A percentile compares a stretch with the other conserved stretches of the same genome.
Evolutionary conservation across 2,329 filamentous ascomycete species (phyloP).

Genomic region (Periglandula ipomoeae): DNA sequence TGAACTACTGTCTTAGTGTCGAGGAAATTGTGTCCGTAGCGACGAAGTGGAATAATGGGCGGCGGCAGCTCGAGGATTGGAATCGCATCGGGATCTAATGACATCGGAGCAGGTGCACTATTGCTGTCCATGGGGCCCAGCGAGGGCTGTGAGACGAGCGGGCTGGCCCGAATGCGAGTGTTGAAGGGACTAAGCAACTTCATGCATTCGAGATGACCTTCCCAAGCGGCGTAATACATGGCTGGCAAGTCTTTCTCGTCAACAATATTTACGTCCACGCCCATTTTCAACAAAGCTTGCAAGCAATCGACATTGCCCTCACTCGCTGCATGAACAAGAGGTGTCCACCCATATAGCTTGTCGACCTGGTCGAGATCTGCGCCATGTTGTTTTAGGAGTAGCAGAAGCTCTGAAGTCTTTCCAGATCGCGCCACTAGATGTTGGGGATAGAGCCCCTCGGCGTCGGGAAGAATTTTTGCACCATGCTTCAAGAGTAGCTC

Average conservation of each 20-base stretch:
- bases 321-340: conserved; percentile 89
- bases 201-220: conserved; percentile 93
- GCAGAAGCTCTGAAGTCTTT: conserved; percentile 67
- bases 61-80: conserved; percentile 86
- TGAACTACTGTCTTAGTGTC: conserved; percentile 96
- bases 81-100: conserved; percentile 76
- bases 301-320: conserved; percentile 90
- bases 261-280: conserved; percentile 66
- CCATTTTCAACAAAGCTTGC: conserved; percentile 68
- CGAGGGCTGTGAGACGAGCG: conserved; percentile 32
- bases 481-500: conserved; percentile 73
- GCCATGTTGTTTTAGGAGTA: conserved; percentile 74
- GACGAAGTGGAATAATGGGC: conserved; percentile 86
- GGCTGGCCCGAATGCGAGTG: conserved; percentile 32
- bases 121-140: conserved; percentile 38
- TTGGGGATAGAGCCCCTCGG: conserved; percentile 93
- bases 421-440: conserved; percentile 89
- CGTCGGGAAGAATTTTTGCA: conserved; percentile 81
- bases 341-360: conserved; percentile 96
- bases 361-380: conserved; percentile 88
- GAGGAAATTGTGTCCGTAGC: conserved; percentile 97
- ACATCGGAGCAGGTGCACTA: conserved; percentile 49
- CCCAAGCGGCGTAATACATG: conserved; percentile 98
- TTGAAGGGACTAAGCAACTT: conserved; percentile 63
- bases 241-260: conserved; percentile 92